These are phyloP conservation scores for Aspergillus oerlinghausenensis DNA, from an alignment of 2,329 filamentous ascomycete species.

Conservation along the genomic window DNA sequence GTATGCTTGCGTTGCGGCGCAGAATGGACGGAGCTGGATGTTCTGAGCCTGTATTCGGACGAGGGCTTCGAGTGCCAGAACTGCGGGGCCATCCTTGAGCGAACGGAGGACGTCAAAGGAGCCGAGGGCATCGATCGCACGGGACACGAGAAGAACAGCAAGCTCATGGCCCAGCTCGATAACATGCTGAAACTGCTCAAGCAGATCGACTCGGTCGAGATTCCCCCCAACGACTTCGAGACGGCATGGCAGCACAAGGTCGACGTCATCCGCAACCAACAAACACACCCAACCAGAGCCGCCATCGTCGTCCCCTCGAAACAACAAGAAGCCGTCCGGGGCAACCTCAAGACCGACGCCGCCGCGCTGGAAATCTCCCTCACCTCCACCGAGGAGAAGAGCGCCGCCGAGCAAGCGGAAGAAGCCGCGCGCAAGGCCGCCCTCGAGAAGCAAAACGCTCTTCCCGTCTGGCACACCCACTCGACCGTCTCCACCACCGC, in stretches of 20 bases:
- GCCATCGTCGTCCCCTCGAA: slow-evolving; percentile 39
- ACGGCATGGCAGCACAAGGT: slow-evolving; percentile 47
- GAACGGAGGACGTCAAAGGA: slow-evolving; percentile 43
- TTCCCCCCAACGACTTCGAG: slow-evolving; percentile 47
- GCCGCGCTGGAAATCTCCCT: slow-evolving; percentile 46
- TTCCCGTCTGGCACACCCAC: slow-evolving; percentile 51
- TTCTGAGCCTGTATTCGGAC: slow-evolving; percentile 66
- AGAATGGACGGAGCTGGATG: slow-evolving; percentile 87
- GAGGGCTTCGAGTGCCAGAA: slow-evolving; percentile 78
- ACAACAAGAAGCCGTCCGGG: slow-evolving; percentile 37
- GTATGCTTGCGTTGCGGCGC: slow-evolving; percentile 75
- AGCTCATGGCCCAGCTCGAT: slow-evolving; percentile 46
- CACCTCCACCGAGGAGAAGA: slow-evolving; percentile 46
- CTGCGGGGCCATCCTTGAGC: slow-evolving; percentile 54
- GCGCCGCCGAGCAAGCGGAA: slow-evolving; percentile 45
- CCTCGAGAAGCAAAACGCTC: slow-evolving; percentile 48
- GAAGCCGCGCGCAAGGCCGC: slow-evolving; percentile 45
- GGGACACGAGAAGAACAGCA: slow-evolving; percentile 48
- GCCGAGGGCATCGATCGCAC: slow-evolving; percentile 41
- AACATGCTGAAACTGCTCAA: slow-evolving; percentile 44
- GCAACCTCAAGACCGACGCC: slow-evolving; percentile 41
- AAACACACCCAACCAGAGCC: slow-evolving; percentile 38
- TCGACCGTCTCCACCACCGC: slow-evolving; percentile 41
- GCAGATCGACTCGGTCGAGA: slow-evolving; percentile 45
- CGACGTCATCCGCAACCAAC: slow-evolving; percentile 41